Evolutionary conservation across 2,329 filamentous ascomycete species (phyloP).

Genomic region (Chaetomium sp.): DNA sequence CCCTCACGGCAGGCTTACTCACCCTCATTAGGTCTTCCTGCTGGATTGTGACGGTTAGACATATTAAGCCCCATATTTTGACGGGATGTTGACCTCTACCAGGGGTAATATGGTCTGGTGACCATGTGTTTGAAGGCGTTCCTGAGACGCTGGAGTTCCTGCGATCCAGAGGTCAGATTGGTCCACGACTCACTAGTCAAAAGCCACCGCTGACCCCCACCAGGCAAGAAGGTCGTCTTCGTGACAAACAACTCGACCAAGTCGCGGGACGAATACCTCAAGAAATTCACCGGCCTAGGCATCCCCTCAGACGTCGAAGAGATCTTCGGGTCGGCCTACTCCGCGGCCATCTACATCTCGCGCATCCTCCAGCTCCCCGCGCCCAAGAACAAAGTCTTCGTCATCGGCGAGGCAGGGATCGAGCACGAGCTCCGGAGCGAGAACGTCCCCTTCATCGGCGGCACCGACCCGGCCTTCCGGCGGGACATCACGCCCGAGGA

Average conservation of each 20-base stretch:
- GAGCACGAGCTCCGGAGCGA: conserved; percentile 85
- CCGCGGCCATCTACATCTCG: conserved; percentile 91
- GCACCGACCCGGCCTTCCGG: conserved; percentile 76
- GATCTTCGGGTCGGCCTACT: conserved; percentile 95
- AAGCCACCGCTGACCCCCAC: not conserved
- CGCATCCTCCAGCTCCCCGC: conserved; percentile 80
- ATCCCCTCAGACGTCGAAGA: conserved; percentile 83
- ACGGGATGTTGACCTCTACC: conserved; percentile 22
- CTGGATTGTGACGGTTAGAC: conserved; percentile 94
- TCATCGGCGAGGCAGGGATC: conserved; percentile 87
- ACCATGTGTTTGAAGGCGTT: conserved; percentile 82
- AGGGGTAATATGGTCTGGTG: conserved; percentile 97
- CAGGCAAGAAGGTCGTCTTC: conserved; percentile 90
- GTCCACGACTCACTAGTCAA: not conserved
- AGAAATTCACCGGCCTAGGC: conserved; percentile 80
- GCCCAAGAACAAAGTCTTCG: conserved; percentile 89
- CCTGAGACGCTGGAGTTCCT: conserved; percentile 84
- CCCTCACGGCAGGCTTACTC: conserved; percentile 16
- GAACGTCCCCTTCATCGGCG: conserved; percentile 77
- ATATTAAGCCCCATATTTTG: not conserved
- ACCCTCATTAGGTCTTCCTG: conserved; percentile 70
- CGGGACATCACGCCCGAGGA: conserved; percentile 80
- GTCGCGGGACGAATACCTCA: conserved; percentile 86
- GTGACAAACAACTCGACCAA: conserved; percentile 99
- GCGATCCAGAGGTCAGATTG: conserved; percentile 69